Percentiles rank a stretch among this genome's conserved stretches.
These are phyloP conservation scores for Intubia oerlemansii DNA, from an alignment of 2,329 filamentous ascomycete genomes.

Conservation along the genomic window DNA sequence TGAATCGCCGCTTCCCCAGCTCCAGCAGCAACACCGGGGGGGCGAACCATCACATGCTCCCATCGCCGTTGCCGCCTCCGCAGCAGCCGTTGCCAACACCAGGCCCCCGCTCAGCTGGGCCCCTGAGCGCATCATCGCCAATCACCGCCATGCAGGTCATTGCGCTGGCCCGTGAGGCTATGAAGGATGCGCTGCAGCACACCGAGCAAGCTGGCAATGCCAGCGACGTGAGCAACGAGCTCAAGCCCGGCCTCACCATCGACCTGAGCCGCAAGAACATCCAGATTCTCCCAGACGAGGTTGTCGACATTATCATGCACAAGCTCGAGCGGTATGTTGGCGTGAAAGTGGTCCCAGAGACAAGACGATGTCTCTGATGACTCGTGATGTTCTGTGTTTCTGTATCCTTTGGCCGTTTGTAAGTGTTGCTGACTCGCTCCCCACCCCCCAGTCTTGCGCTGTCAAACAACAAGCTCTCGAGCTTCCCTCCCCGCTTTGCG, in stretches of 20 bases:
- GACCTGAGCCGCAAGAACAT: conserved; percentile 61
- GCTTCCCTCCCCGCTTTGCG: conserved; percentile 48
- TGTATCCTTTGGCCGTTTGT: too few species aligned
- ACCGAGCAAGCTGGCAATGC: conserved; percentile 41
- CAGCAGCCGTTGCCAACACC: conserved; percentile 21
- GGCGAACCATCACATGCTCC: conserved; percentile 11
- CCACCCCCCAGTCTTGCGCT: conserved; percentile 44
- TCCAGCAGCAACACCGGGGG: conserved; percentile 9
- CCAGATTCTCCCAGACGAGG: conserved; percentile 47
- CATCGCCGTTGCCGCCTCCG: conserved; percentile 14
- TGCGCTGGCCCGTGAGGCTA: conserved; percentile 40
- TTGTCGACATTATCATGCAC: conserved; percentile 53
- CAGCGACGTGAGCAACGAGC: conserved; percentile 33
- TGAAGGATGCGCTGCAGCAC: conserved; percentile 44
- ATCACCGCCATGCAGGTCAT: conserved; percentile 44
- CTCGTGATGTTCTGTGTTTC: too few species aligned
- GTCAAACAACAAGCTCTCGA: conserved; percentile 56
- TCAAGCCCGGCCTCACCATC: conserved; percentile 54
- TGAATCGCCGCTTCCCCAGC: conserved; percentile 13
- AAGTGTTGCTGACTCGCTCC: background rate
- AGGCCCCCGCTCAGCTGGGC: too few species aligned
- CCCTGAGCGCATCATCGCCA: conserved; percentile 27
- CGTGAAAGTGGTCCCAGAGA: too few species aligned
- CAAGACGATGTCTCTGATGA: background rate
- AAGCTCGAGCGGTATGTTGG: conserved; percentile 44